Base-by-base conservation (phyloP, 177 flowering plant species). In the Telopea speciosissima region DNA sequence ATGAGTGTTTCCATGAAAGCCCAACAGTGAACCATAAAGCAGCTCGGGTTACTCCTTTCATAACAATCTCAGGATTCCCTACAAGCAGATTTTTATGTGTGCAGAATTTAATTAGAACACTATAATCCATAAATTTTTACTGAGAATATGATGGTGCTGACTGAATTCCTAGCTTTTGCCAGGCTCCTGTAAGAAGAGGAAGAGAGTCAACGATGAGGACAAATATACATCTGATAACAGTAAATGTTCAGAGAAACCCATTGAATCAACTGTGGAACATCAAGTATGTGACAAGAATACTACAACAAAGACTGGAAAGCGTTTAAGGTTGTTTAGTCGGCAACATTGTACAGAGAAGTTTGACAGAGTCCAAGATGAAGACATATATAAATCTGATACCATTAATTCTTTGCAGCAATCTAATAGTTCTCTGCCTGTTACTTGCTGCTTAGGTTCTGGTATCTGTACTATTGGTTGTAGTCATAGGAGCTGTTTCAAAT, bases 171-270 rank as follows among this genome's bases (percentile, higher is more conserved):
- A 3, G 16, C 62, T 54, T 73, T 74, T 78, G 64, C 66, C 83
- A 86, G 89, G 74, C 26, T 42, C 67, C 40, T 52, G 13, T 42
- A 77, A 69, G 70, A 89, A 85, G 86, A 82, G 83, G 79, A 78
- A 73, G 66, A 72, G 68, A 68, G 60, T 56, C 68, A 75, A 56
- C n/a, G 54, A 59, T 69, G 75, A 65, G 74, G 66, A 65, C 56
- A 70, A 68, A 33, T 68, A 52, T 24, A 21, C 26, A 16, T 63
- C 69, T 31, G 68, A 76, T 68, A 75, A 68, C 3, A 60, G 21
- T 40, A 49, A 49, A 24, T 69, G 65, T 73, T 17, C 28, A 33
- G 69, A 76, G 75, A 72, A 69, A 66, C 8, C 8, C 6, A 22
- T 19, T 42, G 14, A 42, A 67, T 26, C 68, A 24, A 56, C 19